Conservation (phyloP, 139 green algal genomes). For the Closterium sp. region DNA sequence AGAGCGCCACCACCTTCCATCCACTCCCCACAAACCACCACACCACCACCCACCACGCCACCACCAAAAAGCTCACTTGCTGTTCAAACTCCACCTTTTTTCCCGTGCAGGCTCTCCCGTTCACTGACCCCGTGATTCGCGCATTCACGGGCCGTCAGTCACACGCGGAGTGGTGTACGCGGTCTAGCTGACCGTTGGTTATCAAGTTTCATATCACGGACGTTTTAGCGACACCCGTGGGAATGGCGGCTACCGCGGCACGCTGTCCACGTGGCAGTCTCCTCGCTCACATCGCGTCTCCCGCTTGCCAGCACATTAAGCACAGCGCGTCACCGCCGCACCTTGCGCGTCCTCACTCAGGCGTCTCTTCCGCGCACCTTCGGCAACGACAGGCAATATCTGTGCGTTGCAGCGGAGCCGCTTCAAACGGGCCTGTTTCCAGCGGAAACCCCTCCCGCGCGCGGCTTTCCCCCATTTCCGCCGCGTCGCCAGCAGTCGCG, state of each 20-base stretch:
- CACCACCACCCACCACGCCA: neutral
- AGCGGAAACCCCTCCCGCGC: neutral
- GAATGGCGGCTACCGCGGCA: neutral
- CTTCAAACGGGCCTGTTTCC: neutral
- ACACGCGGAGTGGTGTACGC: neutral
- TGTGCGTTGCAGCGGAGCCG: neutral
- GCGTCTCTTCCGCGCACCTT: neutral
- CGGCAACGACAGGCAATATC: neutral
- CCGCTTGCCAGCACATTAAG: neutral
- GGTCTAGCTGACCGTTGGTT: neutral
- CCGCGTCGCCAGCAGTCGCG: neutral
- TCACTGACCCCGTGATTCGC: neutral
- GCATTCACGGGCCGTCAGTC: neutral
- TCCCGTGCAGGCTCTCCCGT: neutral
- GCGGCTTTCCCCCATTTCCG: neutral
- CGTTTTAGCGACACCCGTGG: neutral
- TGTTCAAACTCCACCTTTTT: neutral
- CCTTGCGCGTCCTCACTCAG: neutral
- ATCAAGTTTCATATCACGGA: too few relatives aligned
- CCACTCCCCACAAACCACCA: neutral
- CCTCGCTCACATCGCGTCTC: neutral
- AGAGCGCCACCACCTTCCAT: neutral
- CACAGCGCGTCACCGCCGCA: neutral
- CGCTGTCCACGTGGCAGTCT: neutral
- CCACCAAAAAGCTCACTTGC: neutral